Conservation (phyloP, 1,284 basidiomycete genomes). For the Boletus smithii region DNA sequence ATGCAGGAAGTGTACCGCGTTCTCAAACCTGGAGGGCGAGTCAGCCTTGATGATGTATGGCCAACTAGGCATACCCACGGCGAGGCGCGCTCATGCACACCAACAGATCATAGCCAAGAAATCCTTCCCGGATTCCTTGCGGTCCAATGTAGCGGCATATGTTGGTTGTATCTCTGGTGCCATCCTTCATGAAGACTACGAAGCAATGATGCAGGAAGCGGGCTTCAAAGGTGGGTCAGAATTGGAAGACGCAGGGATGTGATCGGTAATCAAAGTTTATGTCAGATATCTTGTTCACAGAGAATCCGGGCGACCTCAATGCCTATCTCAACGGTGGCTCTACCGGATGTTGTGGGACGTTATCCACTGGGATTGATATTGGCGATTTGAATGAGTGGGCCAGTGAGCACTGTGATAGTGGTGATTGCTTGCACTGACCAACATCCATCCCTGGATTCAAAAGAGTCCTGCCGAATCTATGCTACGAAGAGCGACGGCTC, state of each 20-base stretch:
- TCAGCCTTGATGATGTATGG: constrained; percentile 36
- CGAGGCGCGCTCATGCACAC: too few species aligned
- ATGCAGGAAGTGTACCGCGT: constrained; percentile 45
- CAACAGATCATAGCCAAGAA: constrained; percentile 47
- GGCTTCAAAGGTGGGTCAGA: constrained; percentile 40
- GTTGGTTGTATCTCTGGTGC: constrained; percentile 47
- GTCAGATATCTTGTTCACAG: constrained; percentile 40
- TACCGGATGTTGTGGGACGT: too few species aligned
- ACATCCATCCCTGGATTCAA: too few species aligned
- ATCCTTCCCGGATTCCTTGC: constrained; percentile 40
- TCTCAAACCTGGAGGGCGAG: constrained; percentile 49
- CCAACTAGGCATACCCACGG: too few species aligned
- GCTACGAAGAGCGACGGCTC: too few species aligned
- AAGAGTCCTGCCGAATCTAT: too few species aligned
- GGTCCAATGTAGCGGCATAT: constrained; percentile 39
- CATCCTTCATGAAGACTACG: constrained; percentile 38
- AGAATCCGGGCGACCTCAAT: constrained; percentile 41
- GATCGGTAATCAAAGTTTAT: too few species aligned
- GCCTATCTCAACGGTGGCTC: too few species aligned
- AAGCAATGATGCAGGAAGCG: constrained; percentile 35
- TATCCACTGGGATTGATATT: too few species aligned
- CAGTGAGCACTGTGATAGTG: too few species aligned
- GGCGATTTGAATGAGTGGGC: too few species aligned
- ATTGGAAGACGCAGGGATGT: background rate
- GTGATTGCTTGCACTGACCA: too few species aligned